Evolutionary conservation across 441 rosid species (phyloP).

Genomic region (Dalechampia spathulata): DNA sequence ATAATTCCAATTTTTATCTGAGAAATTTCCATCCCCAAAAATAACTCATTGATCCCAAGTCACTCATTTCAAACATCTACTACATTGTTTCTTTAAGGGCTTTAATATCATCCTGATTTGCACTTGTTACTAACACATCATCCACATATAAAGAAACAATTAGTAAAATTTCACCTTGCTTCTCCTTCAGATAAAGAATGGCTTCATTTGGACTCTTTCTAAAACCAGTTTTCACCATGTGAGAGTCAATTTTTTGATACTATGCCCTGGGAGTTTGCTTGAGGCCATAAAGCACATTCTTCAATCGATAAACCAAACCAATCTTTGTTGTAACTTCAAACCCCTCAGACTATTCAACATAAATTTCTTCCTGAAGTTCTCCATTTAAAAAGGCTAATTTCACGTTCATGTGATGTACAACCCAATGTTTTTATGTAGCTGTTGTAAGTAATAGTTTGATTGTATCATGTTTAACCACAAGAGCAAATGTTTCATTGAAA

Average conservation of each 20-base stretch:
- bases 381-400: not conserved
- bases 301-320: not conserved
- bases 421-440: not conserved
- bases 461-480: not conserved
- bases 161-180: accelerated
- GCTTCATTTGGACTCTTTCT: not conserved
- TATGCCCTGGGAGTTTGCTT: not conserved
- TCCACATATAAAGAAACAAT: not conserved
- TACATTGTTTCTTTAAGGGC: not conserved
- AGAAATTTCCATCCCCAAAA: not conserved
- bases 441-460: not conserved
- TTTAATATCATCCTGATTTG: not conserved
- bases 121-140: not conserved
- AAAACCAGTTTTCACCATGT: not conserved
- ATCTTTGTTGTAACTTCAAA: not conserved
- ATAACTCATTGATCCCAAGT: not conserved
- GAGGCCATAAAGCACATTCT: not conserved
- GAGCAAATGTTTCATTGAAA: not conserved
- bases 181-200: accelerated
- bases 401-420: not conserved
- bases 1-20: not conserved
- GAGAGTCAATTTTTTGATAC: not conserved
- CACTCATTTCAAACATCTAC: not conserved
- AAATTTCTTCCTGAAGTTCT: not conserved
- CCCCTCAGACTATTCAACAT: not conserved